These are phyloP conservation scores for Alopecurus myosuroides DNA, from an alignment of 176 grass and related monocot genomes.

Conservation along the genomic window DNA sequence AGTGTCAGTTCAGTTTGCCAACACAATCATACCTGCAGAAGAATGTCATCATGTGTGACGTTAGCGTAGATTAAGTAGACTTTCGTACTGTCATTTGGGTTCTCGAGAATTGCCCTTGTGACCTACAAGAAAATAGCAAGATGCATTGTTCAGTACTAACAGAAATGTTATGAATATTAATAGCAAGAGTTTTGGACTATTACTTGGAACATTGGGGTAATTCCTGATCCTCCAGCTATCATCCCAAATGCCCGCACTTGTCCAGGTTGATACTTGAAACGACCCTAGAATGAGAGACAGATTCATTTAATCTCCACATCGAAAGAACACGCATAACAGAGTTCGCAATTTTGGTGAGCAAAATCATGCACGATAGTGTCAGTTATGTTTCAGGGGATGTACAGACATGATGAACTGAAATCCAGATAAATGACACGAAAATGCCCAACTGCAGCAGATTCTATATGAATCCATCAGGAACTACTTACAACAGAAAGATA, in stretches of 20 bases:
- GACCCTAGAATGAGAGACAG: conserved; percentile 35
- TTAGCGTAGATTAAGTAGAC: conserved; percentile 86
- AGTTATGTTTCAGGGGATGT: neutral
- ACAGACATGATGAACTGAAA: neutral
- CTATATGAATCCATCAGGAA: neutral
- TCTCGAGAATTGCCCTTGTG: conserved; percentile 84
- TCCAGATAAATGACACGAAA: neutral
- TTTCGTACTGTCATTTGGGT: conserved; percentile 67
- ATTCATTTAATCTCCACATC: neutral
- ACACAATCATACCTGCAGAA: conserved; percentile 62
- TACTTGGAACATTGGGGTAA: conserved; percentile 99
- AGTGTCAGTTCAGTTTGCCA: neutral
- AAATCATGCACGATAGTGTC: neutral
- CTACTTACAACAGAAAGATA: conserved; percentile 2
- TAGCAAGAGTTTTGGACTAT: conserved; percentile 10
- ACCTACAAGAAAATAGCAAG: conserved; percentile 43
- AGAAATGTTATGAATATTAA: neutral
- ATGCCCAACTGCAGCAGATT: neutral
- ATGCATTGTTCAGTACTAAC: conserved; percentile 3
- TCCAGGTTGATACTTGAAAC: conserved; percentile 85
- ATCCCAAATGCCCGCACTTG: conserved; percentile 97
- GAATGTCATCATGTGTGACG: conserved; percentile 82
- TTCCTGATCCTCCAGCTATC: conserved; percentile 92
- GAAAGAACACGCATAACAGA: neutral
- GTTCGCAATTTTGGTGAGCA: neutral